Evolutionary conservation across 768 basidiomycete species (phyloP).

Genomic region (Amylocystis lapponica): DNA sequence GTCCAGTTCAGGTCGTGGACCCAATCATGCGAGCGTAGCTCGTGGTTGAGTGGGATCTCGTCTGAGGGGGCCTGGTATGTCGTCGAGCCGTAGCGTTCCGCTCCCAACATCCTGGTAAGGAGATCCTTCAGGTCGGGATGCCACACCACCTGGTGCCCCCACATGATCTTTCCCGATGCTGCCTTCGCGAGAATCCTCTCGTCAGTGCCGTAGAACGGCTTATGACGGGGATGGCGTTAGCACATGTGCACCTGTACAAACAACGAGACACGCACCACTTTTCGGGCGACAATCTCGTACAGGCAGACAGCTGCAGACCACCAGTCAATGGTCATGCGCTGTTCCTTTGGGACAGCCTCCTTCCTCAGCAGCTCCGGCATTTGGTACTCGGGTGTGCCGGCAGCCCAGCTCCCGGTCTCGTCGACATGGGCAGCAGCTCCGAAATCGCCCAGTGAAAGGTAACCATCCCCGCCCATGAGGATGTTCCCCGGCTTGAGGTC

Average conservation of each 20-base stretch:
- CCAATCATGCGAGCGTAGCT: slow-evolving; percentile 41
- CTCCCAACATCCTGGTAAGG: slow-evolving; percentile 34
- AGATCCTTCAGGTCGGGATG: slow-evolving; percentile 33
- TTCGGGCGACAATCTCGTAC: slow-evolving; percentile 46
- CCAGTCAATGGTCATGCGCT: slow-evolving; percentile 52
- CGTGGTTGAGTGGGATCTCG: slow-evolving; percentile 11
- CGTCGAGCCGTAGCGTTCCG: slow-evolving; percentile 27
- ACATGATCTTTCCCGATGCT: too few species aligned
- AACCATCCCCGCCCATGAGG: slow-evolving; percentile 50
- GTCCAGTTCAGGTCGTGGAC: slow-evolving; percentile 41
- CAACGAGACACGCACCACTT: slow-evolving; percentile 28
- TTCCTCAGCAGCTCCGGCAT: too few species aligned
- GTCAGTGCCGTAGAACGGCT: too few species aligned
- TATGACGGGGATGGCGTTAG: too few species aligned
- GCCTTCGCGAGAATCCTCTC: too few species aligned
- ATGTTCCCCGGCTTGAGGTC: slow-evolving; percentile 58
- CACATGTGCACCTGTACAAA: too few species aligned
- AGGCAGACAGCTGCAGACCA: slow-evolving; percentile 46
- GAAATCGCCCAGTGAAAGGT: slow-evolving; percentile 49
- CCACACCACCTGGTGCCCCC: too few species aligned
- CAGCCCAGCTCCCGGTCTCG: slow-evolving; percentile 27
- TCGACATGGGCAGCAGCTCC: slow-evolving; percentile 28
- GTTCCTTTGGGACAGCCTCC: too few species aligned
- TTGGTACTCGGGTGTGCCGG: too few species aligned
- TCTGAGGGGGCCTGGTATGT: neutral